These are phyloP conservation scores for Phytophthora cryptogea DNA, from an alignment of 352 stramenopile species.

Conservation along the genomic window DNA sequence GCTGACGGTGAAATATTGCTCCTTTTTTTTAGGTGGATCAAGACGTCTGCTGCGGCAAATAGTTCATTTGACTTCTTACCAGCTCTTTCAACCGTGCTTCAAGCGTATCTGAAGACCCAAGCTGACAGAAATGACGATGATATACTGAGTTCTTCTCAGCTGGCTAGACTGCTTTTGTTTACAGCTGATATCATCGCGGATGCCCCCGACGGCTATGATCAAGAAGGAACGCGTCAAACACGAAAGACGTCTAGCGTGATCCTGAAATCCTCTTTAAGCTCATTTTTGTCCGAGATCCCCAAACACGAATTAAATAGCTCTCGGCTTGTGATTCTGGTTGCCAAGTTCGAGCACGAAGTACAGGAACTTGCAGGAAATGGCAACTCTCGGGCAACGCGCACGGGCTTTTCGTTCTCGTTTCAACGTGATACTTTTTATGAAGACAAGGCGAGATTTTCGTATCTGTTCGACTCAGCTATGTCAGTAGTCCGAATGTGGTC, in stretches of 20 bases:
- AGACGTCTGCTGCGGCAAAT: neutral
- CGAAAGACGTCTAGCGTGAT: neutral
- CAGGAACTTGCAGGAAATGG: conserved; percentile 23
- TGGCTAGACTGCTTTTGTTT: conserved; percentile 56
- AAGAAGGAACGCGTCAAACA: conserved; percentile 3
- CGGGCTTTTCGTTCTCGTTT: conserved; percentile 27
- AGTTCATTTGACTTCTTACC: conserved; percentile 12
- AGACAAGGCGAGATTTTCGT: conserved; percentile 16
- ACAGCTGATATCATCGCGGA: conserved; percentile 26
- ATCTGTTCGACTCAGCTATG: conserved; percentile 35
- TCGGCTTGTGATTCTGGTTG: conserved; percentile 44
- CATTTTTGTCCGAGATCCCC: conserved; percentile 6
- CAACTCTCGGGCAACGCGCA: neutral
- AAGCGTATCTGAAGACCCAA: conserved; percentile 17
- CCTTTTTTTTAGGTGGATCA: conserved; percentile 41
- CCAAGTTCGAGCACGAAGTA: conserved; percentile 48
- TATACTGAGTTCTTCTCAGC: conserved; percentile 33
- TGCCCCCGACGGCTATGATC: neutral
- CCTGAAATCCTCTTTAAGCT: conserved; percentile 8
- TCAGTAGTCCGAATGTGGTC: conserved; percentile 18
- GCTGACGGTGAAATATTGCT: conserved; percentile 33
- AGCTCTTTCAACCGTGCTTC: conserved; percentile 23
- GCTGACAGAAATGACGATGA: conserved; percentile 5
- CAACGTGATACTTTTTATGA: conserved; percentile 23
- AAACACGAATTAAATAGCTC: conserved; percentile 16